Conservation (phyloP, 495 filamentous ascomycete genomes). For the Penicillium taxi region DNA sequence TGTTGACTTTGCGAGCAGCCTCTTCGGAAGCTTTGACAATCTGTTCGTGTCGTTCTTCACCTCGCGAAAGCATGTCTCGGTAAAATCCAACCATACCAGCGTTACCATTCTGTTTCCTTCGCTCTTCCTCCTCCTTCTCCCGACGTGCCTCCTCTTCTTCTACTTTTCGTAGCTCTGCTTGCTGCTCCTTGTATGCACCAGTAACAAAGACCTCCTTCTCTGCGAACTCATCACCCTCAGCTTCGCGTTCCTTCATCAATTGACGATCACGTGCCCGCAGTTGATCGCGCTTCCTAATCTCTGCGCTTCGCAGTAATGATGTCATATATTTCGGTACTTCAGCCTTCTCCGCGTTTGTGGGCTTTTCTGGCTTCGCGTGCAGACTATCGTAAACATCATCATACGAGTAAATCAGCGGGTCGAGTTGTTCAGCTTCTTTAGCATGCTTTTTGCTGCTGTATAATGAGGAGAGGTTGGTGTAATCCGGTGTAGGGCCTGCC, state of each 20-base stretch:
- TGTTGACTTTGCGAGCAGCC: conserved; percentile 45
- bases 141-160: conserved; percentile 72
- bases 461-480: conserved; percentile 43
- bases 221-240: conserved; percentile 86
- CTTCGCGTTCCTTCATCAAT: conserved; percentile 78
- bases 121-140: conserved; percentile 62
- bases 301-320: conserved; percentile 68
- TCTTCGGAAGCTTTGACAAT: conserved; percentile 62
- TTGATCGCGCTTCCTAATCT: conserved; percentile 80
- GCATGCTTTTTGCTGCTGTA: conserved; percentile 42
- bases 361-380: conserved; percentile 34
- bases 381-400: conserved; percentile 48
- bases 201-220: conserved; percentile 98
- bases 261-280: conserved; percentile 81
- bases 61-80: conserved; percentile 67
- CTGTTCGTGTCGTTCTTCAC: conserved; percentile 66
- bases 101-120: conserved; percentile 49
- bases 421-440: conserved; percentile 38
- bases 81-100: conserved; percentile 84
- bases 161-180: conserved; percentile 67
- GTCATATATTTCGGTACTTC: conserved; percentile 72
- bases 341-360: conserved; percentile 15
- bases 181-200: conserved; percentile 87
- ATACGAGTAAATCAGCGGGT: conserved; percentile 51
- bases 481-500: conserved; percentile 18